Conservation (phyloP, 2,329 filamentous ascomycete species). For the Lachnellula arida region DNA sequence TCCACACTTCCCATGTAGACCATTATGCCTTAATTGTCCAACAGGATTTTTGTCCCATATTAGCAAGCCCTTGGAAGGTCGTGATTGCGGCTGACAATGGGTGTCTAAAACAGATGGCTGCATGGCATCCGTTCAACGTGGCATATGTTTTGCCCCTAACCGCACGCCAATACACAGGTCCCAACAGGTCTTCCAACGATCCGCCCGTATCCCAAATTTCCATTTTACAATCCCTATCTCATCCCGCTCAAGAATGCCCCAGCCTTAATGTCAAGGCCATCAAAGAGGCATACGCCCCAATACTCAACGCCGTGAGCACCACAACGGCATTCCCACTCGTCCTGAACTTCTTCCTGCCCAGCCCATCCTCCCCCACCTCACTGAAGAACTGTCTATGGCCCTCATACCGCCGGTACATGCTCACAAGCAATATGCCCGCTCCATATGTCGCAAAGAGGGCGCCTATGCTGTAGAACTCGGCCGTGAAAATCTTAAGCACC, state of each 20-base stretch:
- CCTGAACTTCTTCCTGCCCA: slow-evolving; percentile 52
- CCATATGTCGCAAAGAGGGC: slow-evolving; percentile 93
- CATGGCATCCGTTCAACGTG: neutral
- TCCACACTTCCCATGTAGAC: no score
- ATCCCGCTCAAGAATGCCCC: neutral
- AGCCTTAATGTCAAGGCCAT: slow-evolving; percentile 49
- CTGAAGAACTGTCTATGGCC: slow-evolving; percentile 93
- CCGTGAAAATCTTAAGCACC: slow-evolving; percentile 93
- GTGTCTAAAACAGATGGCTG: neutral
- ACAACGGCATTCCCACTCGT: slow-evolving; percentile 61
- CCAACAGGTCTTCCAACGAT: neutral
- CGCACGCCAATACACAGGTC: neutral
- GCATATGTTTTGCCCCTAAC: neutral
- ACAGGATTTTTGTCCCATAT: no score
- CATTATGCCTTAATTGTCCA: no score
- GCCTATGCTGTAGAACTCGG: slow-evolving; percentile 95
- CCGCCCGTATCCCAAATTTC: neutral
- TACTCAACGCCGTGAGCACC: slow-evolving; percentile 51
- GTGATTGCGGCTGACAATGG: no score
- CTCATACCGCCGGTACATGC: slow-evolving; percentile 81
- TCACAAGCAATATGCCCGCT: slow-evolving; percentile 74
- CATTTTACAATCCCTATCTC: neutral
- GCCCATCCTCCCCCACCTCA: slow-evolving; percentile 36
- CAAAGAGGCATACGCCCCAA: slow-evolving; percentile 53
- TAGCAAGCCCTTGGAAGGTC: no score